Percentiles rank a stretch among this genome's conserved stretches.
Conservation (phyloP, 2,329 filamentous ascomycete species). For the Penicillium palitans region DNA sequence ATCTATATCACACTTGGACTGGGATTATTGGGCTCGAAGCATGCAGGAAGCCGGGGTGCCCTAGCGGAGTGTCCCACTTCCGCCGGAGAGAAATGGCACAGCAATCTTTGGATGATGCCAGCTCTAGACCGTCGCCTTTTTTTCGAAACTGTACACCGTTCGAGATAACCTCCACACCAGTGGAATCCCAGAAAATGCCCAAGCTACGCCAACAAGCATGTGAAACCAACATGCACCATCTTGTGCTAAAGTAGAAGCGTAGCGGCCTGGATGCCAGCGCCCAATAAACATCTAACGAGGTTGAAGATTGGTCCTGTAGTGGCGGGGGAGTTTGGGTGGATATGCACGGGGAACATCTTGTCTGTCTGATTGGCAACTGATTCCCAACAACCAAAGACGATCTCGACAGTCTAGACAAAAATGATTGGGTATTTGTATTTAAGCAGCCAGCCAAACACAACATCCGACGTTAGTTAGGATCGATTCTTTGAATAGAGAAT, state of each 20-base stretch:
- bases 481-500: background rate
- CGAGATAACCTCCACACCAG: background rate
- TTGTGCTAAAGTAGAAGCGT: background rate
- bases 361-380: background rate
- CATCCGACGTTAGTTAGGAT: background rate
- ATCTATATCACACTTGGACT: background rate
- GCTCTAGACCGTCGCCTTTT: background rate
- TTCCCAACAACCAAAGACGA: background rate
- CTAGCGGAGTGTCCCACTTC: background rate
- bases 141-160: background rate
- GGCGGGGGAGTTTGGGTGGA: background rate
- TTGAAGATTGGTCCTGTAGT: background rate
- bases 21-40: background rate
- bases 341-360: background rate
- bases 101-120: background rate
- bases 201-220: background rate
- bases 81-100: too few relatives aligned
- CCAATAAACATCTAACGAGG: background rate
- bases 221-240: background rate
- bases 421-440: background rate
- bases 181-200: background rate
- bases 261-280: background rate
- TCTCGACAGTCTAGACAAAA: background rate
- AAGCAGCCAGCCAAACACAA: background rate
- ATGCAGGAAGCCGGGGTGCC: background rate